Percentiles rank a stretch among this genome's conserved stretches.
Conservation (phyloP, 2,329 filamentous ascomycete genomes). For the Calonectria naviculata region DNA sequence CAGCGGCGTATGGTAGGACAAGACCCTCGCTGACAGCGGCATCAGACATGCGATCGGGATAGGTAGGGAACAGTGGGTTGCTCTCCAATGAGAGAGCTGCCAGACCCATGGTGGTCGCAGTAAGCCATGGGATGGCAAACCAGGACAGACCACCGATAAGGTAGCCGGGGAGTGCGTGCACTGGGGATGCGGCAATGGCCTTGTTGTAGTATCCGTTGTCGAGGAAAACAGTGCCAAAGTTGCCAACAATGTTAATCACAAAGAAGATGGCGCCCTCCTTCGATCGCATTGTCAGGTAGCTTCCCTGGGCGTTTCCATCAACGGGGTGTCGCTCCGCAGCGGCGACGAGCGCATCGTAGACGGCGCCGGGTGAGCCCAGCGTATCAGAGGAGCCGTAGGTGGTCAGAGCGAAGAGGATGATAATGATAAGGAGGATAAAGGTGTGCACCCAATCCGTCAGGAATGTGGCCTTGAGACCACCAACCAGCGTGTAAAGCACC, state of each 20-base stretch:
- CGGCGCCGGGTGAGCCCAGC: constrained; percentile 79
- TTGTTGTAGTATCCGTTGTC: constrained; percentile 96
- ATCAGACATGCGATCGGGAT: constrained; percentile 58
- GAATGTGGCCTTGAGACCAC: constrained; percentile 88
- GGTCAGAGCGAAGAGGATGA: constrained; percentile 86
- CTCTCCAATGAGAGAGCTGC: constrained; percentile 81
- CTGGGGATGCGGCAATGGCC: constrained; percentile 87
- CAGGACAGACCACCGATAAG: constrained; percentile 87
- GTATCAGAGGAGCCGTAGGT: constrained; percentile 79
- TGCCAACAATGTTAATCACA: constrained; percentile 87
- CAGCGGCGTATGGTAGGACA: constrained; percentile 86
- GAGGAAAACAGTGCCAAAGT: constrained; percentile 86
- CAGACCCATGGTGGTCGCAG: constrained; percentile 89
- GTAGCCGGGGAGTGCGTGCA: constrained; percentile 89
- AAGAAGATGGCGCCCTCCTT: constrained; percentile 87
- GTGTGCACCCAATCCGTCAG: constrained; percentile 90
- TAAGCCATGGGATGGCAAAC: constrained; percentile 94
- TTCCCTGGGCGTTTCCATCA: constrained; percentile 81
- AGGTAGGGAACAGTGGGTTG: constrained; percentile 45
- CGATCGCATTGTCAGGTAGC: constrained; percentile 84
- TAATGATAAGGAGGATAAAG: constrained; percentile 84
- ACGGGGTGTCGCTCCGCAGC: constrained; percentile 79
- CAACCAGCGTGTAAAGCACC: constrained; percentile 74
- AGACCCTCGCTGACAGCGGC: constrained; percentile 83
- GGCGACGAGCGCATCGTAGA: constrained; percentile 81